Percentiles rank a stretch among this genome's conserved stretches.
phyloP scores from a whole-genome alignment of 1,284 basidiomycete species.

The Tylopilus sp. region DNA sequence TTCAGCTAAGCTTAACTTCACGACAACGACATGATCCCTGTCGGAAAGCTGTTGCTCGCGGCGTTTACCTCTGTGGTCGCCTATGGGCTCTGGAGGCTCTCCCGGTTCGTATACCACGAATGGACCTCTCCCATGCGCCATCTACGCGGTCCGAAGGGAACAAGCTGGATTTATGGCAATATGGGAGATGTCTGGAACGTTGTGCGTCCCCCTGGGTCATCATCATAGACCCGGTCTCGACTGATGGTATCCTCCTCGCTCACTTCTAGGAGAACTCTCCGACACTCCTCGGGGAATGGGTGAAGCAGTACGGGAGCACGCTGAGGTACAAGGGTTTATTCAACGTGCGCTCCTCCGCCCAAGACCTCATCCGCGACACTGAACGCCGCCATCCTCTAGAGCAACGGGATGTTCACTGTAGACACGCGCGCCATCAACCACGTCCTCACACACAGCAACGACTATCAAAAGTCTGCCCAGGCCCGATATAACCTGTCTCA shows the following conservation, averaged over 20 bases:
- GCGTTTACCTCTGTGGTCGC: constrained; percentile 16
- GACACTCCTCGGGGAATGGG: constrained; percentile 49
- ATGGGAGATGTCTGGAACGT: constrained; percentile 41
- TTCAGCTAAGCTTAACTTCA: background rate
- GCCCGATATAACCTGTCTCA: constrained; percentile 20
- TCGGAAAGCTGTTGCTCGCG: constrained; percentile 6
- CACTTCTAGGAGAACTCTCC: constrained; percentile 34
- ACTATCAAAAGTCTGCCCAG: constrained; percentile 36
- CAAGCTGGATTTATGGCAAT: constrained; percentile 53
- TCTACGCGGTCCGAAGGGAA: constrained; percentile 49
- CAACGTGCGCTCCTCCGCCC: constrained; percentile 36
- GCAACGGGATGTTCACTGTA: constrained; percentile 28
- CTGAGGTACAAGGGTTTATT: constrained; percentile 46
- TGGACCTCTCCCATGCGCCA: constrained; percentile 42
- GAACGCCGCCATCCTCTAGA: background rate
- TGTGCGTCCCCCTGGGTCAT: constrained; percentile 27
- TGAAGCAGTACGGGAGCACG: constrained; percentile 49
- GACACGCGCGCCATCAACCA: constrained; percentile 39
- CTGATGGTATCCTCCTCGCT: background rate
- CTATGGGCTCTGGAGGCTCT: constrained; percentile 34
- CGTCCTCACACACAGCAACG: constrained; percentile 36
- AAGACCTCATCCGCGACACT: background rate
- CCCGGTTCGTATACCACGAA: constrained; percentile 18
- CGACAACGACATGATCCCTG: constrained; percentile 17
- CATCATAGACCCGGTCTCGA: background rate